A percentile compares a stretch with the other conserved stretches of the same genome.
Conservation (phyloP, 441 rosid genomes). For the Croton setiger region DNA sequence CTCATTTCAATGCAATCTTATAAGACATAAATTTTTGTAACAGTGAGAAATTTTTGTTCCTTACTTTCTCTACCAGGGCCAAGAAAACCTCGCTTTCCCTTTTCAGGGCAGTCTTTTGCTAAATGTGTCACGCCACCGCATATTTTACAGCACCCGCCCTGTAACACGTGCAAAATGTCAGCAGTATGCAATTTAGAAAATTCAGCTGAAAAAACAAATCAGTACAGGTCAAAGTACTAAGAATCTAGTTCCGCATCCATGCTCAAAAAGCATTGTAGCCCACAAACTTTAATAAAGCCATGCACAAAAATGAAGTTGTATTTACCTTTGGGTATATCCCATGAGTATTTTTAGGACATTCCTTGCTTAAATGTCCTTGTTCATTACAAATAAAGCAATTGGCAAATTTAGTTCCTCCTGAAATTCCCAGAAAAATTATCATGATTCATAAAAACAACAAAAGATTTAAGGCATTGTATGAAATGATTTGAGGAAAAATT, state of each 20-base stretch:
- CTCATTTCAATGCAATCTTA: not conserved
- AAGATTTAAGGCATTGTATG: conserved; percentile 2
- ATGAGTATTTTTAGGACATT: conserved; percentile 71
- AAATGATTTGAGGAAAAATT: not conserved
- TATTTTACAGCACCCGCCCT: conserved; percentile 93
- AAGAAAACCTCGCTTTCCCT: conserved; percentile 36
- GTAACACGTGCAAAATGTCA: conserved; percentile 12
- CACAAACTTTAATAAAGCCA: not conserved
- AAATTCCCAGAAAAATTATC: conserved; percentile 11
- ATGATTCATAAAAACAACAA: conserved; percentile 11
- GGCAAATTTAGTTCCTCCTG: conserved; percentile 88
- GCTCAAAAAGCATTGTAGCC: not conserved
- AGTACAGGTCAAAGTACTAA: conserved; percentile 1
- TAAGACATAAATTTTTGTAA: not conserved
- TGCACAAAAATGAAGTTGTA: not conserved
- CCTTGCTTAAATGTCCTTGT: conserved; percentile 84
- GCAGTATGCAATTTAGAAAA: not conserved
- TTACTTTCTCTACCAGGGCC: conserved; percentile 34
- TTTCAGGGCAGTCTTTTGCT: conserved; percentile 87
- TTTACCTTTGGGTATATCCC: conserved; percentile 95
- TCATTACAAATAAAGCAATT: conserved; percentile 82
- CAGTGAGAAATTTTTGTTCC: conserved; percentile 14
- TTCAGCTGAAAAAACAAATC: not conserved
- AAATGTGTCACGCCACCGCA: conserved; percentile 94
- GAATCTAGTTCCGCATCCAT: not conserved